Evolutionary conservation across 345 rosid genomes (phyloP), one percentile per base, ranked within the genome.

Genomic region (Eutrema heterophyllum): DNA sequence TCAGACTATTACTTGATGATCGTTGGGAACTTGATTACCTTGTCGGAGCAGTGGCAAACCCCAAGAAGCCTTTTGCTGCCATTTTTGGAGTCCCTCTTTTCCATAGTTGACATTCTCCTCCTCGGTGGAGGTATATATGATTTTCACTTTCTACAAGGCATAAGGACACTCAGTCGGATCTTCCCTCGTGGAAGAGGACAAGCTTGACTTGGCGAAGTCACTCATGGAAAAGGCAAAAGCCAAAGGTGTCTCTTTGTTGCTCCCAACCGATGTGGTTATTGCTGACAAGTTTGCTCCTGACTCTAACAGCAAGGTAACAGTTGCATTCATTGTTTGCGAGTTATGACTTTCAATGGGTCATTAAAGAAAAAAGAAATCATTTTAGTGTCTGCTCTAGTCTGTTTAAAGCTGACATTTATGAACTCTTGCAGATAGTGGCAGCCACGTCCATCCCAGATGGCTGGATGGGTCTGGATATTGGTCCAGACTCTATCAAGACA

Each of bases 91-190:
- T 92, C 96, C 5, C 96, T 92, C 51, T 78, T 92, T 48, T 84
- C 70, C 73, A 81, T 84, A 67, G 86, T 87, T 71, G 86, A 92
- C 67, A 83, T 89, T 54, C 89, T 90, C 53, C 68, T 92, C 2
- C 80, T 92, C 33, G 96, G 96, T 68, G 98, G 98, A 76, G 98
- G 96, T 70, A 92, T 92, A n/a, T n/a, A n/a, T n/a, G 98, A 90
- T 88, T 56, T 92, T 75, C 81, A 89, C 95, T n/a, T 89, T 89
- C 67, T 87, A 87, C 87, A 87, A 86, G 82, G 95, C n/a, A n/a
- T n/a, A n/a, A n/a, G n/a, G n/a, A n/a, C n/a, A n/a, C n/a, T n/a
- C n/a, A n/a, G n/a, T n/a, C n/a, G n/a, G n/a, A n/a, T n/a, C n/a
- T n/a, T n/a, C n/a, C n/a, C n/a, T n/a, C n/a, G n/a, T n/a, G n/a